phyloP scores from a whole-genome alignment of 306 rosid genomes.

The Malus asiatica region DNA sequence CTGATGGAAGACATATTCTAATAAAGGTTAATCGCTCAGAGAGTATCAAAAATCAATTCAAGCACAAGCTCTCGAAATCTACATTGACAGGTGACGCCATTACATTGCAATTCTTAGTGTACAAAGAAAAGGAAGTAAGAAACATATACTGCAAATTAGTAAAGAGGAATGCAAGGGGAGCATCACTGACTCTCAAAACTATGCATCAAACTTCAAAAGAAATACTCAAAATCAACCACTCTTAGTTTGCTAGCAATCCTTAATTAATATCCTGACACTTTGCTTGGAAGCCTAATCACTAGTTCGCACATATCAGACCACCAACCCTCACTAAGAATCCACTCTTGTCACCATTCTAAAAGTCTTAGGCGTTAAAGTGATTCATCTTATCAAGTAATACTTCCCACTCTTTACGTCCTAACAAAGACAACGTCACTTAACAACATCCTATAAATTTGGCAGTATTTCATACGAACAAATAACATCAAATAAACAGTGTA shows the following conservation, averaged over 20 bases:
- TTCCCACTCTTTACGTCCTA: not conserved
- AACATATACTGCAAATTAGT: not conserved
- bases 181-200: not conserved
- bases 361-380: not conserved
- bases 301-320: no score
- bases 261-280: not conserved
- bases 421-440: not conserved
- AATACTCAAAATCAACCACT: slow-evolving; percentile 5
- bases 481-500: not conserved
- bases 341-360: not conserved
- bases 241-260: not conserved
- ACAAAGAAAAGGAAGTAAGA: not conserved
- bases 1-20: slow-evolving; percentile 35
- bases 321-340: slow-evolving; percentile 1
- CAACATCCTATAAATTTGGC: not conserved
- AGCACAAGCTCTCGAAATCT: slow-evolving; percentile 4
- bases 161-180: not conserved
- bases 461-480: not conserved
- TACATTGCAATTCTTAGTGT: not conserved
- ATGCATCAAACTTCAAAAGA: not conserved
- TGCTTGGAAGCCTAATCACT: not conserved
- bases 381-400: not conserved
- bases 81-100: not conserved
- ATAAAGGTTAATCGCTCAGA: slow-evolving; percentile 12
- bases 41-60: slow-evolving; percentile 12